A percentile compares a stretch with the other conserved stretches of the same genome.
phyloP scores from a whole-genome alignment of 2,329 filamentous ascomycete genomes.

The Trichophyton rubrum region DNA sequence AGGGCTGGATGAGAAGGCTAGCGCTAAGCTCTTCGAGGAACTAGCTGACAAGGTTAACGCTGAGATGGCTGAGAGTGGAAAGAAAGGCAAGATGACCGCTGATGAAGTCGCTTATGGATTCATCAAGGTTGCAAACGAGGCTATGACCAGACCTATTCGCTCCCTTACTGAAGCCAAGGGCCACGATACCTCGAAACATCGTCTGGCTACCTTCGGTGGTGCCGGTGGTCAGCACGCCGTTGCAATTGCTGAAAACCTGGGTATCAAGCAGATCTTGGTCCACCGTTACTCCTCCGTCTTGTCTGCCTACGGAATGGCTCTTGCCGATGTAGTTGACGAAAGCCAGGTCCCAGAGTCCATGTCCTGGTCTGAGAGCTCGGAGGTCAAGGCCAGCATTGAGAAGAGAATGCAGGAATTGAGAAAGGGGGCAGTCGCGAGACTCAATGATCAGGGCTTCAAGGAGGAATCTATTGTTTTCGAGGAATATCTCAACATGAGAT shows the following conservation, averaged over 20 bases:
- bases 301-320: conserved; percentile 81
- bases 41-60: conserved; percentile 64
- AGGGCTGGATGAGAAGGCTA: conserved; percentile 59
- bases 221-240: conserved; percentile 85
- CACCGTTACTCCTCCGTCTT: conserved; percentile 81
- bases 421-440: conserved; percentile 53
- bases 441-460: conserved; percentile 67
- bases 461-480: conserved; percentile 67
- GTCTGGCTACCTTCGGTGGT: conserved; percentile 76
- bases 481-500: conserved; percentile 88
- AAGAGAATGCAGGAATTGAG: conserved; percentile 68
- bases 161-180: conserved; percentile 85
- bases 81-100: conserved; percentile 48
- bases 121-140: conserved; percentile 78
- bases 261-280: conserved; percentile 68
- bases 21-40: conserved; percentile 56
- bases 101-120: conserved; percentile 86
- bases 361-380: conserved; percentile 46
- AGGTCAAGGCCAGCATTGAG: conserved; percentile 50
- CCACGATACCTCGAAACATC: conserved; percentile 73
- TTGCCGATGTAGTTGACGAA: conserved; percentile 82
- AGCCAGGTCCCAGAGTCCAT: conserved; percentile 53
- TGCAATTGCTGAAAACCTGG: conserved; percentile 72
- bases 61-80: conserved; percentile 47
- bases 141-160: conserved; percentile 78